Evolutionary conservation across 371 early-diverging fungal species (phyloP), one percentile per base, ranked within the genome.

Genomic region (Zopfochytrium polystomum): DNA sequence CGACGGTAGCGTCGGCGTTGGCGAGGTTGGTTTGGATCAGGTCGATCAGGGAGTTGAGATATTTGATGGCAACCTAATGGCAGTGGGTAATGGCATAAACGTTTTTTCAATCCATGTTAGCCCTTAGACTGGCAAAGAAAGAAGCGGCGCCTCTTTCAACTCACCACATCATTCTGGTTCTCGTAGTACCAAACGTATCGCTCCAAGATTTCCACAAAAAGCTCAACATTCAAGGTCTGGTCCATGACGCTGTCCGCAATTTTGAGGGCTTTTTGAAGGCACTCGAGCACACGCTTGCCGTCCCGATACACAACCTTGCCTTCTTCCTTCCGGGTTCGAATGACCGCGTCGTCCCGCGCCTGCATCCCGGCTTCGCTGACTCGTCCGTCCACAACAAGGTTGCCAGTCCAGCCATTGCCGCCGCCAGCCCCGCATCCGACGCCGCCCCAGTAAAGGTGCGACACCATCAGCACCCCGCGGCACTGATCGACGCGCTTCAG

Each of bases 401-500:
- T n/a, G 1, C 86, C 87, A 32, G 86, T 77, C 58, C 87, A 82
- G 46, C 86, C 89, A 63, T 92, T 86, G 60, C 88, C 83, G 62
- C 86, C 87, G 20, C 75, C 68, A 2, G 58, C 63, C 30, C 62
- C 58, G 49, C 45, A 60, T 43, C 67, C 66, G 13, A 43, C 64
- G 27, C 70, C n/a, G 45, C 20, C 85, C 93, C 92, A 93, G 85
- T 90, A 97, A 67, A 96, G 74, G 71, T 90, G 92, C 26, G 86
- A 81, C 47, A 86, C 88, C 25, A 86, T 69, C 58, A 83, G 83
- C 7, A 91, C 80, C 2, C 87, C 87, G 43, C 93, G 87, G 57
- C 91, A 88, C 77, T 95, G 96, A 60, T 96, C 97, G 1, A 89
- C 87, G 47, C 93, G 90, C 73, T 90, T 91, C 35, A 97, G 71